phyloP scores from a whole-genome alignment of 495 filamentous ascomycete genomes.

The Talaromyces nanjingensis region DNA sequence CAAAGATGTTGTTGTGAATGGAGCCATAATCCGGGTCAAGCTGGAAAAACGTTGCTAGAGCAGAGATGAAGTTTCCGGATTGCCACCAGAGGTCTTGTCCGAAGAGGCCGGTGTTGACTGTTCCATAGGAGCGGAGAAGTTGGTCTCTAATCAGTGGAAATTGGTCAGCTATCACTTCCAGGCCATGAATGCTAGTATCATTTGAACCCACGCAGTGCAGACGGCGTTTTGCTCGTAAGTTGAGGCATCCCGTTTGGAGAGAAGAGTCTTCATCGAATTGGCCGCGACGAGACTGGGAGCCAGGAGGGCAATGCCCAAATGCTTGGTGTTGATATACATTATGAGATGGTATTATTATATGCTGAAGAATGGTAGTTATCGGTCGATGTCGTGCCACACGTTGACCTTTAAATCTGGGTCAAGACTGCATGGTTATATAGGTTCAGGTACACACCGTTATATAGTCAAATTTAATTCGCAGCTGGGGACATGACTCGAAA shows the following conservation, averaged over 20 bases:
- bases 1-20: conserved; percentile 17
- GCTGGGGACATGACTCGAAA: background rate
- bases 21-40: conserved; percentile 6
- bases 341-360: background rate
- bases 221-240: conserved; percentile 6
- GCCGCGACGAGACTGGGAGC: conserved; percentile 3
- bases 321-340: background rate
- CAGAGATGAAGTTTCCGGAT: conserved; percentile 5
- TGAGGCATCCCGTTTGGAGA: conserved; percentile 7
- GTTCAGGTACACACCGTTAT: background rate
- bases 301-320: conserved; percentile 5
- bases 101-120: background rate
- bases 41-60: background rate
- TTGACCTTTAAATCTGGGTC: background rate
- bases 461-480: background rate
- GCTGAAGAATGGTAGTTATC: background rate
- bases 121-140: background rate
- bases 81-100: conserved; percentile 8
- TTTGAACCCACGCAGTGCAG: conserved; percentile 1
- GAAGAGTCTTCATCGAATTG: background rate
- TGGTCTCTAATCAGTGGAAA: background rate
- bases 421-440: background rate
- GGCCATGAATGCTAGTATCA: background rate
- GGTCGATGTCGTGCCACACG: background rate
- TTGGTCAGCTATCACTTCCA: background rate